Evolutionary conservation across 2,329 filamentous ascomycete species (phyloP), one percentile per base, ranked within the genome.

Genomic region (Botrytis cinerea): DNA sequence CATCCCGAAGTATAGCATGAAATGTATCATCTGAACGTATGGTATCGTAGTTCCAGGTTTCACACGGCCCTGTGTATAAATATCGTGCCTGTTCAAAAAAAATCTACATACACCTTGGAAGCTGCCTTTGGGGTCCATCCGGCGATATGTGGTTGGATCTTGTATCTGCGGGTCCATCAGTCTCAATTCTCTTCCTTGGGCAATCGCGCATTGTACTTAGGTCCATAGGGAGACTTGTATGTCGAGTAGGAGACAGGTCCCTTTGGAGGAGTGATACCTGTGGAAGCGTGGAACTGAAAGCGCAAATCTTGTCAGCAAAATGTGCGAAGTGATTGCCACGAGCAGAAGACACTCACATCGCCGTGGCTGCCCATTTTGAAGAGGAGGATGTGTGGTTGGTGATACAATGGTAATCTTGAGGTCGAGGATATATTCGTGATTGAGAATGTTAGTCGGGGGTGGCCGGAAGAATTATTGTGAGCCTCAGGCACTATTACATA

Each of bases 181-280:
- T 72, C 18, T 63, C 70, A 45, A 57, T 43, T 64, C 62, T 62
- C 43, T 68, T 59, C 25, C n/a, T 9, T 67, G 32, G 25, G 12
- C 5, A 18, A 66, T 38, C 45, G 32, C 46, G 28, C 22, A 60
- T 61, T 86, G 84, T 88, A 91, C 90, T 90, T 91, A 71, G 90
- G 90, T 81, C 88, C 89, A 81, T 89, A 90, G 77, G 86, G 84
- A 84, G 88, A 91, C 84, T 86, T 87, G 86, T 90, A 91, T 75
- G 81, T 77, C 32, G 40, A 32, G 66, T 80, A 80, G 40, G 51
- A 62, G 25, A 70, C 60, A 20, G 43, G 72, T 32, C 64, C 54
- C 40, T 73, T 76, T 10, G 54, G 46, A 20, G 75, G 75, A 70
- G 71, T 73, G 46, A 76, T 60, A 75, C 78, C 77, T 46, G 76